Evolutionary conservation across 768 basidiomycete species (phyloP).

Genomic region (Tricholoma furcatifolium): DNA sequence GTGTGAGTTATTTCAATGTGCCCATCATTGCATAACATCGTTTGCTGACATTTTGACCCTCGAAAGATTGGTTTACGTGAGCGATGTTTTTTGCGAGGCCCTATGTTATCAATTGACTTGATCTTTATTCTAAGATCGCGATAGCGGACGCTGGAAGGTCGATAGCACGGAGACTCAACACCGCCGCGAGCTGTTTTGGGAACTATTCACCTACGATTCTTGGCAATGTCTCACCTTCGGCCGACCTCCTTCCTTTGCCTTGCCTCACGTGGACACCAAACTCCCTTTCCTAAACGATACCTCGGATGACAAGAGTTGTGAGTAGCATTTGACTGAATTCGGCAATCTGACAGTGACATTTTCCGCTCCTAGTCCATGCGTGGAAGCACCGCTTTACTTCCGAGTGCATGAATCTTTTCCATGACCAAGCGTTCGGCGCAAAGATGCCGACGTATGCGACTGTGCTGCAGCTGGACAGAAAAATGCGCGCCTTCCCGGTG

Average conservation of each 20-base stretch:
- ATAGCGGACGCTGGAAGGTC: slow-evolving; percentile 67
- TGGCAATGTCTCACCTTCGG: slow-evolving; percentile 70
- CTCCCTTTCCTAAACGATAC: slow-evolving; percentile 50
- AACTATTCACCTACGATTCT: slow-evolving; percentile 52
- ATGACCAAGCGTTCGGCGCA: slow-evolving; percentile 72
- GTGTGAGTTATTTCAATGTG: slow-evolving; percentile 44
- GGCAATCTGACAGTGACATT: slow-evolving; percentile 1
- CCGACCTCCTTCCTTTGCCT: slow-evolving; percentile 66
- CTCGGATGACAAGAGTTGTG: slow-evolving; percentile 60
- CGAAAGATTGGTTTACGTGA: slow-evolving; percentile 67
- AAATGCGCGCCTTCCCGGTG: slow-evolving; percentile 66
- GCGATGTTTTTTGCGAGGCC: slow-evolving; percentile 20
- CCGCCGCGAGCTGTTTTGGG: slow-evolving; percentile 71
- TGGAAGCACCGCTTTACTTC: slow-evolving; percentile 73
- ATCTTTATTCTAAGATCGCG: slow-evolving; percentile 47
- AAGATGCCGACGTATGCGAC: slow-evolving; percentile 68
- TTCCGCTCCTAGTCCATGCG: slow-evolving; percentile 44
- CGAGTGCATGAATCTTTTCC: slow-evolving; percentile 67
- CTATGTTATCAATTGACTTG: slow-evolving; percentile 10
- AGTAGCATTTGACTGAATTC: slow-evolving; percentile 20
- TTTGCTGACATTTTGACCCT: slow-evolving; percentile 3
- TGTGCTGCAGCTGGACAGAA: slow-evolving; percentile 65
- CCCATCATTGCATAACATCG: slow-evolving; percentile 9
- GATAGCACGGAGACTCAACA: slow-evolving; percentile 57
- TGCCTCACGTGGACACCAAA: slow-evolving; percentile 66